These are phyloP conservation scores for Hanseniaspora sp. DNA, from an alignment of 1,139 yeast genomes.

Conservation along the genomic window DNA sequence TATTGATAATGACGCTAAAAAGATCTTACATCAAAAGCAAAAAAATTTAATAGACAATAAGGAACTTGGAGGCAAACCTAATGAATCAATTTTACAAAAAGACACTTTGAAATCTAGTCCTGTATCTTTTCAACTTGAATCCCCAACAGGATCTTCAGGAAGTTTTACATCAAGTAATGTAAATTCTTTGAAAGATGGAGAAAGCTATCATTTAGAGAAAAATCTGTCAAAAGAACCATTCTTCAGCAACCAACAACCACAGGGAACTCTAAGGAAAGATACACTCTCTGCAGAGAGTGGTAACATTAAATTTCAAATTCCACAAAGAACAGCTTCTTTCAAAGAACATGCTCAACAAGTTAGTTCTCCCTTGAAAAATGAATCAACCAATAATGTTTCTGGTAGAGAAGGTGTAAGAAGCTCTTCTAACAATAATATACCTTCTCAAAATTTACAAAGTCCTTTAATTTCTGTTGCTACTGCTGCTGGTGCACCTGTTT, in stretches of 20 bases:
- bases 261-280: conserved; percentile 3
- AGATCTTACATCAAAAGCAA: neutral
- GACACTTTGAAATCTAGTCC: neutral
- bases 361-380: neutral
- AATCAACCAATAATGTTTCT: too few relatives aligned
- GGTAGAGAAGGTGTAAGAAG: too few relatives aligned
- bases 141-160: conserved; percentile 1
- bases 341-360: neutral
- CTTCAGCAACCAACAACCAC: neutral
- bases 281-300: neutral
- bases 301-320: conserved; percentile 4
- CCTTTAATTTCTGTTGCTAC: too few relatives aligned
- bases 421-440: too few relatives aligned
- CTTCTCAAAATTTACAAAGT: too few relatives aligned
- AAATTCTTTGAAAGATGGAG: neutral
- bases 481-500: too few relatives aligned
- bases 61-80: neutral
- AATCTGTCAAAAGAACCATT: neutral
- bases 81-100: neutral
- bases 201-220: neutral
- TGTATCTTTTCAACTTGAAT: neutral
- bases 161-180: neutral
- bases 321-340: conserved; percentile 22
- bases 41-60: neutral
- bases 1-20: neutral